Base-by-base conservation (phyloP, 225 moss, liverwort and hornwort genomes). In the Sphagnum tenellum region DNA sequence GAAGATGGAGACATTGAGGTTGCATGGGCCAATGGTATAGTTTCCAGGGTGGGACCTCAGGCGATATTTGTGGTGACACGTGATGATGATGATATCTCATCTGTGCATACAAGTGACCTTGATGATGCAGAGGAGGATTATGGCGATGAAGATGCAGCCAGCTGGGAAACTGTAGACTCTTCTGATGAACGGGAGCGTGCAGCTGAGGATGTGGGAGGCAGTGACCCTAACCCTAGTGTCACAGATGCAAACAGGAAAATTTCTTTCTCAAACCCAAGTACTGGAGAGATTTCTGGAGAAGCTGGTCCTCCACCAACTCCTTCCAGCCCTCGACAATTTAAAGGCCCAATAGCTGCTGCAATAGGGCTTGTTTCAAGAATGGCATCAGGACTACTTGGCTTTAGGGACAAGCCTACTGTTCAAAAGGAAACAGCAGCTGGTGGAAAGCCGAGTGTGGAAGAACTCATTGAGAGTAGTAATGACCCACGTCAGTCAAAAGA, bases 1-100 rank as follows among this genome's bases (percentile, higher is more conserved):
- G 78, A 89, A 75, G 90, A 87, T 77, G 98, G 98, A 64, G 90
- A 93, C 59, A 87, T 98, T 66, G 93, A 98, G 77, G 98, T 98
- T 29, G 89, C 89, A 57, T 98, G 98, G 98, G 90, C 93, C 14
- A 87, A 93, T 77, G 98, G 81, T 71, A 77, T 87, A 74, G 75
- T 93, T 49, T 98, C 98, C 49, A 98, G 90, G 90, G 94, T 93
- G 9, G 93, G 89, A 66, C 98, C 93, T 46, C 90, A 90, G 75
- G 87, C 78, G 54, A 80, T 98, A 64, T 77, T 89, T 74, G 90
- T 93, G 44, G 89, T 98, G 52, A 90, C 79, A 68, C 96, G 89
- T 47, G 98, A 93, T 74, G 81, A 87, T 63, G 92, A 90, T 70
- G 93, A 89, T 71, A 79, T 84, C 60, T 89, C 90, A 62, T 90